These are phyloP conservation scores for Tricholoma terreum DNA, from an alignment of 768 basidiomycete genomes.

Conservation along the genomic window DNA sequence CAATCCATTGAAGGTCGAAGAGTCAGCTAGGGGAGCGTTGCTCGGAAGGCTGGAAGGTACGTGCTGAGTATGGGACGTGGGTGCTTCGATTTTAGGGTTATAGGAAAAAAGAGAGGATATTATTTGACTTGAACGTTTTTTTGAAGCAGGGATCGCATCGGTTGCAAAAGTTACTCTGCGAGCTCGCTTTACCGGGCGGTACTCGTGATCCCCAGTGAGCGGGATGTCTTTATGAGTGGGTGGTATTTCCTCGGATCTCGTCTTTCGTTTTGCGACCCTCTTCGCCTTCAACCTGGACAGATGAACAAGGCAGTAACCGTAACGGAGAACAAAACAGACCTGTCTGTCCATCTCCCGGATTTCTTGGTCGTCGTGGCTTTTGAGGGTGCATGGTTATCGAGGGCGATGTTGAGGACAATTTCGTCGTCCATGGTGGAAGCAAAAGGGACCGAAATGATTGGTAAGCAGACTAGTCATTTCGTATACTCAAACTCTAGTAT, in stretches of 20 bases:
- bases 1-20: constrained; percentile 77
- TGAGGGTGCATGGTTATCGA: constrained; percentile 29
- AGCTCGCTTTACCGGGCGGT: constrained; percentile 46
- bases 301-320: constrained; percentile 10
- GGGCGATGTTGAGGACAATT: constrained; percentile 69
- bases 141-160: constrained; percentile 23
- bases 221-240: constrained; percentile 12
- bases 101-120: constrained; percentile 90
- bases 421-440: constrained; percentile 84
- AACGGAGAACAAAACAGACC: constrained; percentile 41
- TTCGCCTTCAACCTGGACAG: constrained; percentile 66
- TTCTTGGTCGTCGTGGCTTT: constrained; percentile 37
- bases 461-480: constrained; percentile 20
- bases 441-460: too few relatives aligned
- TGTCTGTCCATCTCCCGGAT: constrained; percentile 74
- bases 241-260: constrained; percentile 33
- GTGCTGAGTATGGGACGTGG: constrained; percentile 21
- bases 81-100: constrained; percentile 66
- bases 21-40: constrained; percentile 76
- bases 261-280: constrained; percentile 62
- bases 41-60: constrained; percentile 51
- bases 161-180: constrained; percentile 22
- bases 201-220: constrained; percentile 18
- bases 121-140: constrained; percentile 48
- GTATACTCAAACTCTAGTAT: not conserved